Percentiles rank a stretch among this genome's conserved stretches.
These are phyloP conservation scores for Rubroboletus satanas DNA, from an alignment of 768 basidiomycete genomes.

Conservation along the genomic window DNA sequence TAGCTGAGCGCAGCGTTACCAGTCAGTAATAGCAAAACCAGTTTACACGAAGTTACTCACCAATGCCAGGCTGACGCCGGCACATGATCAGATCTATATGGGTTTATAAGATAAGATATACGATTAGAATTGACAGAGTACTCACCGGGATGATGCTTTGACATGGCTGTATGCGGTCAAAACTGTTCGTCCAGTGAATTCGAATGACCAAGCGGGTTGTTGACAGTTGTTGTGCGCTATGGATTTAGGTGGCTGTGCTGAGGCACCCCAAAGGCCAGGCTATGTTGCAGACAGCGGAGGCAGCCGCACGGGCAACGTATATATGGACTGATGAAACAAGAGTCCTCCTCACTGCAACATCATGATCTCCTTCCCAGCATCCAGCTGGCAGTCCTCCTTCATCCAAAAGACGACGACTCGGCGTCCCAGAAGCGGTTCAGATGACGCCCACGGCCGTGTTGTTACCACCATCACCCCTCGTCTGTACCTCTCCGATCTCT, in stretches of 20 bases:
- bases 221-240: constrained; percentile 9
- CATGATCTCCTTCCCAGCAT: constrained; percentile 34
- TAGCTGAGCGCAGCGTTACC: constrained; percentile 50
- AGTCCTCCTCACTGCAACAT: not conserved
- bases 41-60: constrained; percentile 40
- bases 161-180: constrained; percentile 48
- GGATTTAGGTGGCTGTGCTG: constrained; percentile 14
- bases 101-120: not conserved
- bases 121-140: not conserved
- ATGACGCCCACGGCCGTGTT: constrained; percentile 18
- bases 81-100: constrained; percentile 93
- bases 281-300: not conserved
- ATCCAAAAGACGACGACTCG: constrained; percentile 16
- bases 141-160: constrained; percentile 85
- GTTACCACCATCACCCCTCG: constrained; percentile 39
- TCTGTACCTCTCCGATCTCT: constrained; percentile 62
- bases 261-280: not conserved
- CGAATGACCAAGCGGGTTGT: constrained; percentile 7
- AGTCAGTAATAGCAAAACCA: constrained; percentile 6
- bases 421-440: constrained; percentile 4
- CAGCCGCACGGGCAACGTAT: not conserved
- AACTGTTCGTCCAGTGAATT: not conserved
- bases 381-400: constrained; percentile 29
- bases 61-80: constrained; percentile 94
- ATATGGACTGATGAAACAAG: constrained; percentile 10